Evolutionary conservation across 768 basidiomycete species (phyloP).

Genomic region (Mycena albidolilacea): DNA sequence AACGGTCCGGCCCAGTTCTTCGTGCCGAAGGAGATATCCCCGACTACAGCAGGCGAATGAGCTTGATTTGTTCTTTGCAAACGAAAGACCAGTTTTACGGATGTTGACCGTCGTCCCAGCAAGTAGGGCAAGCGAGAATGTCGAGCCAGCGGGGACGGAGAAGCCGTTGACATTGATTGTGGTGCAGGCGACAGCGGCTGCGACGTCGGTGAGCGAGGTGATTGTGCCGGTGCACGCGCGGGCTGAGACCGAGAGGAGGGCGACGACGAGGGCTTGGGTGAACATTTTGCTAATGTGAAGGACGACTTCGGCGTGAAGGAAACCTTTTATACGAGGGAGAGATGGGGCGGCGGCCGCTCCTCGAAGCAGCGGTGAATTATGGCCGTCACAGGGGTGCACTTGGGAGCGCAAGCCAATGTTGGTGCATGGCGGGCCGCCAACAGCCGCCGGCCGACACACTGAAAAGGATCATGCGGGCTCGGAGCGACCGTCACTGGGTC

Average conservation of each 20-base stretch:
- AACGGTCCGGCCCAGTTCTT: constrained; percentile 68
- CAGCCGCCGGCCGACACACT: too few relatives aligned
- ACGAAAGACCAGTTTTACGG: constrained; percentile 47
- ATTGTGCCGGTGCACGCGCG: constrained; percentile 26
- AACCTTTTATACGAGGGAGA: neutral
- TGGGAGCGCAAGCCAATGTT: too few relatives aligned
- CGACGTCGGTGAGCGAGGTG: constrained; percentile 25
- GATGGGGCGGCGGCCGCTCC: too few relatives aligned
- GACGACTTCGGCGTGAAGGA: neutral
- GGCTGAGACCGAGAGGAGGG: constrained; percentile 3
- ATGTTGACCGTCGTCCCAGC: constrained; percentile 61
- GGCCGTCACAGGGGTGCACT: too few relatives aligned
- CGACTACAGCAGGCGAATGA: constrained; percentile 53
- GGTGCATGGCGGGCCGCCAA: too few relatives aligned
- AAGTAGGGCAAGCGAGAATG: constrained; percentile 54
- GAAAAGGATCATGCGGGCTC: too few relatives aligned
- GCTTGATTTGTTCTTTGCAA: neutral
- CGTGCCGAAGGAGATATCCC: constrained; percentile 71
- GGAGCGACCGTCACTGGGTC: too few relatives aligned
- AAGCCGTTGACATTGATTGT: constrained; percentile 62
- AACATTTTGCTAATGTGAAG: neutral
- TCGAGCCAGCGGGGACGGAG: constrained; percentile 58
- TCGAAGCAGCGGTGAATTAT: too few relatives aligned
- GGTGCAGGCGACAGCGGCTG: constrained; percentile 56
- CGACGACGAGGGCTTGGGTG: constrained; percentile 7